Base-by-base conservation (phyloP, 2,329 filamentous ascomycete genomes). In the Aspergillus viridinutans region DNA sequence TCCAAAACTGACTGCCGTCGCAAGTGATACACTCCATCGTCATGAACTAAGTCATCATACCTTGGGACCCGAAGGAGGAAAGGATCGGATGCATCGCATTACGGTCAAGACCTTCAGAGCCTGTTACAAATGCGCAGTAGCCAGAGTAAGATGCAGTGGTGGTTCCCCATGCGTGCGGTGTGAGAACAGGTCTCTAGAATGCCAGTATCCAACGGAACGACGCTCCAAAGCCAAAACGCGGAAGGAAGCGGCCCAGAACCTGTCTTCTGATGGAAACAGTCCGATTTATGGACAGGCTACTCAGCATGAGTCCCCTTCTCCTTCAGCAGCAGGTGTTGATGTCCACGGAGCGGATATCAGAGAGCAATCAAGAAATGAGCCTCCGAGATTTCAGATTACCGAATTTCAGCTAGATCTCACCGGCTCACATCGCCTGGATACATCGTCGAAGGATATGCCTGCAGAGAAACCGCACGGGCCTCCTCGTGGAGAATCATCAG, bases 101-200 rank as follows among this genome's bases (percentile, higher is more conserved):
- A 76, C 73, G 1, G 69, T 74, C 53, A 75, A 74, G 53, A 76
- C 74, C 3, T 76, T 76, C 52, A 67, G 74, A 42, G 74, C 74
- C 3, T 76, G 74, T 52, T 74, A 66, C 53, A 69, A 71, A 55
- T 76, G 74, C 50, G 74, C 74, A 28, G 66, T 69, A 12, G 74
- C 74, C 32, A 67, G 74, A 62, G 74, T 75, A 3, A 64, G 74
- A 58, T 76, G 74, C 57, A 74, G 72, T 53, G 74, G 74, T 5
- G 72, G 72, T 14, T 62, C 58, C 7, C 72, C 74, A 48, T 76
- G 74, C 56, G 63, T 65, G 42, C 70, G 74, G 20, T 76, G 74
- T 58, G 69, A 69, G 45, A 65, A 64, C 55, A 71, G 74, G 29
- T 69, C 68, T 20, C 67, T 76, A 17, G 68, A 69, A 43, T 76